Base-by-base conservation (phyloP, 345 rosid genomes). In the Brassica carinata region DNA sequence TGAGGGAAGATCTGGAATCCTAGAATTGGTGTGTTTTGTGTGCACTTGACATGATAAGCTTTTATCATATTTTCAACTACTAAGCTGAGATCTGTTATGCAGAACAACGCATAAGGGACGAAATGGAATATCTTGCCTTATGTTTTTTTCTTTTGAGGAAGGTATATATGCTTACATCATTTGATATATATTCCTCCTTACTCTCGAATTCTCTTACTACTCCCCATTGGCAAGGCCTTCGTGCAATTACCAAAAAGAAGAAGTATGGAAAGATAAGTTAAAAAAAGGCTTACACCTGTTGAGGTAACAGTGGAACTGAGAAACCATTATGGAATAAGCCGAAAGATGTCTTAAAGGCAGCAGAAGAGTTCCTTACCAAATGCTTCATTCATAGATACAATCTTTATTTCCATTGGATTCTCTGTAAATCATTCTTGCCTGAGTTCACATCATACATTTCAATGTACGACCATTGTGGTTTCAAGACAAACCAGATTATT, bases 101-200 rank as follows among this genome's bases (percentile, higher is more conserved):
- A 92, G 93, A 93, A 82, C 99, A 96, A 90, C 93, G 99, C 86
- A 85, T 97, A 85, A 89, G 98, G 83, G 99, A 95, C 87, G 97
- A 93, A 87, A 88, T 96, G 85, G 99, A 93, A 83, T 96, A 96
- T 77, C 96, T 96, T 72, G 97, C 98, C 97, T 96, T 36, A 96
- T 96, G 98, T 93, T 93, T 93, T 85, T 96, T 92, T 85, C 87
- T 93, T 36, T 87, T 38, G 95, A 80, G 99, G 98, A 90, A 96
- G 95, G 97, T 92, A 66, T 67, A 57, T 58, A 30, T 30, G 66
- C 10, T 8, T 40, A 73, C 65, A 43, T 64, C 27, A 26, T 45
- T 45, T 29, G 61, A 59, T 43, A n/a, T 38, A 38, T 38, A 7
- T 38, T 38, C 45, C 45, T 38, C 45, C 2, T 38, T 38, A 38